Base-by-base conservation (phyloP, 257 asterid genomes). In the Gynochthodes officinalis region DNA sequence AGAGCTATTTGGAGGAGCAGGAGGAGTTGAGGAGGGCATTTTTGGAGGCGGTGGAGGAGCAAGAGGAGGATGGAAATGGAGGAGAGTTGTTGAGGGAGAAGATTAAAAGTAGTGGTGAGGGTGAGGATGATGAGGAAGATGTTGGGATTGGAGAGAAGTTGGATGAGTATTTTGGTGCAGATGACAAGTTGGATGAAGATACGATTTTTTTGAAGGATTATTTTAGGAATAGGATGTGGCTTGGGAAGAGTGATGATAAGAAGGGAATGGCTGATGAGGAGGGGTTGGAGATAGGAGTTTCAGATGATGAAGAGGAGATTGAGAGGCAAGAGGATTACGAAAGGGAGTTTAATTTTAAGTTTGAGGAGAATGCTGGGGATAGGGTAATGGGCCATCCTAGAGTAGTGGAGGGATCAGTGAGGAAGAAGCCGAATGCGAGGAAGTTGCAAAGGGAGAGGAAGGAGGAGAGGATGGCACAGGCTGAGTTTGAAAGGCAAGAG, bases 311-410 rank as follows among this genome's bases (percentile, higher is more conserved):
- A 77, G 96, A 85, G 50, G 94, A 80, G 79, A 80, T 90, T 43
- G 96, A 90, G 82, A 75, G 58, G 79, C 98, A 92, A 74, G 96
- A 89, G 83, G 96, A 90, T 73, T 89, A 85, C 8, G 97, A 91
- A 85, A 86, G 93, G 69, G 86, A 71, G 57, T 92, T 35, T 40
- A 90, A 90, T 72, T 90, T 92, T 70, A 83, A 96, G 82, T 87
- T 70, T 48, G 96, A 92, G 86, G 96, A 90, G 85, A 86, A 88
- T 84, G 87, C 88, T 0, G 91, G 94, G 40, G 96, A 90, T 82
- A 73, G 98, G 69, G 89, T 92, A 65, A 68, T 79, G 87, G 94
- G 96, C 18, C 88, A 90, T 79, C 78, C 96, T 0, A 64, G 96
- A 72, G 80, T 71, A 60, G 90, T 92, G 70, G 96, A 88, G 72